Evolutionary conservation across 345 rosid species (phyloP).

Genomic region (Microthlaspi erraticum): DNA sequence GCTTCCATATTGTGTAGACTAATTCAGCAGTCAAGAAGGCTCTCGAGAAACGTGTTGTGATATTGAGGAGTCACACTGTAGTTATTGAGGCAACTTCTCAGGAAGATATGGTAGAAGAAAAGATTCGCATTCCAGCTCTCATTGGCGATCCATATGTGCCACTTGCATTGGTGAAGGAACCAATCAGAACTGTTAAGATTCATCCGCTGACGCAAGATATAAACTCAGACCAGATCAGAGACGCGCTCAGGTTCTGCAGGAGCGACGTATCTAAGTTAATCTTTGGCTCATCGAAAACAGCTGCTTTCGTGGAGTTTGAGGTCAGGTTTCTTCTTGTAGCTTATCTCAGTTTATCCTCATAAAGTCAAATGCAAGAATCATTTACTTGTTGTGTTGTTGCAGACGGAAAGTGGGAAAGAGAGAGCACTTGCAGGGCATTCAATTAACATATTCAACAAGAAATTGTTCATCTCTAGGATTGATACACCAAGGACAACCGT

Average conservation of each 20-base stretch:
- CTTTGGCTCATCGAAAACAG: constrained; percentile 46
- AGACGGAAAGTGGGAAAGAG: constrained; percentile 56
- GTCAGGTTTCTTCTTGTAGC: constrained; percentile 34
- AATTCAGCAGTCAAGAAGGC: constrained; percentile 40
- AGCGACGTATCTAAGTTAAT: constrained; percentile 42
- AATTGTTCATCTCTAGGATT: constrained; percentile 47
- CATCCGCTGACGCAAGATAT: constrained; percentile 36
- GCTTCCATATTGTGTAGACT: constrained; percentile 38
- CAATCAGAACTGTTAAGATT: constrained; percentile 47
- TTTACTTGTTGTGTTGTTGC: constrained; percentile 31
- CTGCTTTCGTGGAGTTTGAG: constrained; percentile 53
- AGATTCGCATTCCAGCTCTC: constrained; percentile 45
- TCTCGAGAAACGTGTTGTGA: constrained; percentile 37
- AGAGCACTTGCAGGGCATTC: constrained; percentile 50
- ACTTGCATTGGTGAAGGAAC: constrained; percentile 48
- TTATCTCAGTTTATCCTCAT: neutral
- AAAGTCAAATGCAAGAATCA: neutral
- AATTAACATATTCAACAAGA: constrained; percentile 35
- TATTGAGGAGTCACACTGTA: neutral
- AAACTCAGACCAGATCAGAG: constrained; percentile 45
- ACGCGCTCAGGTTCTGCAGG: constrained; percentile 47
- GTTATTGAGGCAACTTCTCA: constrained; percentile 44
- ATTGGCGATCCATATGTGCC: constrained; percentile 54
- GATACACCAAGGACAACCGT: constrained; percentile 58
- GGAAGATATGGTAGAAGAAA: constrained; percentile 29